These are phyloP conservation scores for Arthrinium phaeospermum DNA, from an alignment of 2,329 filamentous ascomycete species.

Conservation along the genomic window DNA sequence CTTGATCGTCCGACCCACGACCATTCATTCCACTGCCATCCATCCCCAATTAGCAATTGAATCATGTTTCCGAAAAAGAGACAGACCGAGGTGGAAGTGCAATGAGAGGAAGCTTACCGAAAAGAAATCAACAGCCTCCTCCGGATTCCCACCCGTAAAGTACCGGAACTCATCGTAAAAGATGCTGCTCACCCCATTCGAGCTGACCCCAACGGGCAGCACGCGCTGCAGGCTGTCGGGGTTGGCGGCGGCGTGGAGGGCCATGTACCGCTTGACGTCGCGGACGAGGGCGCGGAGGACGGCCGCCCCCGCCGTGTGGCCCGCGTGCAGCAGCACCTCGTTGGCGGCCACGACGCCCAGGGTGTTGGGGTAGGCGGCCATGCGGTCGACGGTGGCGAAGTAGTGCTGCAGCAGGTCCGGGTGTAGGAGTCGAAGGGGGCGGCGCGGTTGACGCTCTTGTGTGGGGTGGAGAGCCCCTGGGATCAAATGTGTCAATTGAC, in stretches of 20 bases:
- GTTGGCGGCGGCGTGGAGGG: constrained; percentile 21
- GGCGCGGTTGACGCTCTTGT: constrained; percentile 20
- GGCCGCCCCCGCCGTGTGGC: constrained; percentile 25
- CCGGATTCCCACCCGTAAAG: neutral
- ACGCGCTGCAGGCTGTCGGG: constrained; percentile 18
- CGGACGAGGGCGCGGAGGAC: constrained; percentile 33
- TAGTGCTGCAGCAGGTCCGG: constrained; percentile 25
- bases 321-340: constrained; percentile 27
- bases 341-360: constrained; percentile 34
- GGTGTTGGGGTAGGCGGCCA: constrained; percentile 37
- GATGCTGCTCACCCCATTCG: neutral
- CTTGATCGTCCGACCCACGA: constrained; percentile 21
- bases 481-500: neutral
- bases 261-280: constrained; percentile 37
- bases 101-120: constrained; percentile 31
- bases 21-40: constrained; percentile 28
- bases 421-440: constrained; percentile 29
- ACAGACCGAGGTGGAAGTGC: neutral
- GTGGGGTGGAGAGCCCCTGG: constrained; percentile 25
- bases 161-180: constrained; percentile 17
- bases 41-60: neutral
- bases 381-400: constrained; percentile 34
- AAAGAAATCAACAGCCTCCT: constrained; percentile 29
- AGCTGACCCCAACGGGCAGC: constrained; percentile 30
- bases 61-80: too few relatives aligned